Base-by-base conservation (phyloP, 257 asterid species). In the Solanum tarijense region DNA sequence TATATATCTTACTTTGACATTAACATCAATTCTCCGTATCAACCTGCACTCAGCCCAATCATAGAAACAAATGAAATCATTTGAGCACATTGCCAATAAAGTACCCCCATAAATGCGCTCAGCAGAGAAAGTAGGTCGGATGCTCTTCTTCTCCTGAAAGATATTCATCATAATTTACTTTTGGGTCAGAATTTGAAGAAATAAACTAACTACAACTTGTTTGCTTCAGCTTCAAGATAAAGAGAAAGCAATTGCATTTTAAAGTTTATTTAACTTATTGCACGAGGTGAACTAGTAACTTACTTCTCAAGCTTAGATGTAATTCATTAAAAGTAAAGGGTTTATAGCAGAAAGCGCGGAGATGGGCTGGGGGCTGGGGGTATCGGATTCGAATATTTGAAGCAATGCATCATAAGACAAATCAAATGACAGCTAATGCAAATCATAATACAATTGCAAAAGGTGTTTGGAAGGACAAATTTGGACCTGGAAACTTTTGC, bases 21-120 rank as follows among this genome's bases (percentile, higher is more conserved):
- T 94, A 88, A 96, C 99, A 91, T 96, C 99, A 91, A 96, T 94
- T 74, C 98, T 91, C 23, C 99, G 91, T 86, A 96, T 94, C 91
- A 96, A 90, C 94, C 98, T 92, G 93, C 98, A 96, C 48, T 96
- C 98, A 76, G 93, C 92, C 99, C 99, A 96, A 86, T 95, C 99
- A 88, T 95, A 96, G 89, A 95, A 96, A 89, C 98, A 95, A 88
- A 96, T 94, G 86, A 96, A 96, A 89, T 97, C 98, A 90, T 91
- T 94, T 75, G 98, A 94, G 92, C 98, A 97, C 93, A 97, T 94
- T 23, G 99, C 93, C 94, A 96, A 91, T 87, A 96, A 90, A 90
- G 87, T 92, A 82, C 99, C 99, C 39, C 99, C 99, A 87, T 89
- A 94, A 75, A 96, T 92, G 90, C 88, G 99, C 91, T 96, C 99